These are phyloP conservation scores for Scorias spongiosa DNA, from an alignment of 2,329 filamentous ascomycete genomes.

Conservation along the genomic window DNA sequence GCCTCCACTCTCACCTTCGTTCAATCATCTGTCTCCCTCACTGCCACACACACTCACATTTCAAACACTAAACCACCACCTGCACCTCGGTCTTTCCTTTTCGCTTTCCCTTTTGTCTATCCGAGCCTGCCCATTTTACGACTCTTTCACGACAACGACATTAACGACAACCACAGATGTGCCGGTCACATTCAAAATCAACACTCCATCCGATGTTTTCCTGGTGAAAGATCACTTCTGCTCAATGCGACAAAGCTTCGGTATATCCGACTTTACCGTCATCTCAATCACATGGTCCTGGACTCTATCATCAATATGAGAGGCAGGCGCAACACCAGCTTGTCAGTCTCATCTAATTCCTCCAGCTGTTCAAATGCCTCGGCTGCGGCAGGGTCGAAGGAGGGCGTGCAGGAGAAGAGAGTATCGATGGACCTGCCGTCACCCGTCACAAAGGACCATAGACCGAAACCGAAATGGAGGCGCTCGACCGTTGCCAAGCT, in stretches of 20 bases:
- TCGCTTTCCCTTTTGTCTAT: not conserved
- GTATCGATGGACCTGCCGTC: conserved; percentile 5
- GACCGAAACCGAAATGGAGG: conserved; percentile 2
- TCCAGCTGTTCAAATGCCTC: conserved; percentile 54
- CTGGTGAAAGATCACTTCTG: not conserved
- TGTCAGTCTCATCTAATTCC: conserved; percentile 39
- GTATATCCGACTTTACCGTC: not conserved
- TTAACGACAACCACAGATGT: not conserved
- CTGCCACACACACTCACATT: too few species aligned
- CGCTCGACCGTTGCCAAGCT: conserved; percentile 5
- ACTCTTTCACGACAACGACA: not conserved
- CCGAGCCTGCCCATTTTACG: not conserved
- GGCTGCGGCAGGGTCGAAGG: conserved; percentile 48
- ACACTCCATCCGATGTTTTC: not conserved
- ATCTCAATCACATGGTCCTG: not conserved
- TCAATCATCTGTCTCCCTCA: too few species aligned
- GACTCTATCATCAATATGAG: conserved; percentile 22
- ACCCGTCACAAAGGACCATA: conserved; percentile 10
- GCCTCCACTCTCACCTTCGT: too few species aligned
- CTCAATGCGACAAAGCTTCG: not conserved
- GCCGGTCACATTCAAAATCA: not conserved
- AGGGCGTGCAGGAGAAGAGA: conserved; percentile 25
- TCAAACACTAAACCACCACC: too few species aligned
- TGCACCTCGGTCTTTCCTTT: not conserved
- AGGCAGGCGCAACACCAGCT: conserved; percentile 30